Evolutionary conservation across 163 green algal genomes (phyloP).

Genomic region (Scenedesmus sp.): DNA sequence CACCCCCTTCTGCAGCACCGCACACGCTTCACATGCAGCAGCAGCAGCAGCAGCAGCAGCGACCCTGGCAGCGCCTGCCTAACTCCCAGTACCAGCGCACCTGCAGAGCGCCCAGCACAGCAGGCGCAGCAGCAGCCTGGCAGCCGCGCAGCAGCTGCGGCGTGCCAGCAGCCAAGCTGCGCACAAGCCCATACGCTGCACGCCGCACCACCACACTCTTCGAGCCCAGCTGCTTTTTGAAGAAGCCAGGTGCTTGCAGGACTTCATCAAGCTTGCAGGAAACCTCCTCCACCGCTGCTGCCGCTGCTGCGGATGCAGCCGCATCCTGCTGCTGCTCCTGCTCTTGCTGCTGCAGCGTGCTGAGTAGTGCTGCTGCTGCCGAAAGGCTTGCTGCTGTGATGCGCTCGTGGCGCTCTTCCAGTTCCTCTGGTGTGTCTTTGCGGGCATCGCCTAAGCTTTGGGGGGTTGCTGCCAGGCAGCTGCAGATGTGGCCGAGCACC

Average conservation of each 20-base stretch:
- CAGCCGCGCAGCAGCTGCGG: not conserved
- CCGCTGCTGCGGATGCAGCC: conserved; percentile 32
- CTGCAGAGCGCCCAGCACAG: conserved; percentile 62
- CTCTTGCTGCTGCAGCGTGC: conserved; percentile 25
- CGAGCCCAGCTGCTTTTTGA: conserved; percentile 60
- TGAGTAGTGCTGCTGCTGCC: conserved; percentile 65
- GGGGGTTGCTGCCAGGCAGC: conserved; percentile 66
- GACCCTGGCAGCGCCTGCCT: too few relatives aligned
- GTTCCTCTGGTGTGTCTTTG: conserved; percentile 78
- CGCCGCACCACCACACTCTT: conserved; percentile 64
- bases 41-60: not conserved
- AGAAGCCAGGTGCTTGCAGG: conserved; percentile 62
- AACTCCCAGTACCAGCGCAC: not conserved
- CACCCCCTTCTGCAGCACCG: not conserved
- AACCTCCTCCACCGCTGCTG: conserved; percentile 42
- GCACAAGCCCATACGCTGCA: conserved; percentile 59
- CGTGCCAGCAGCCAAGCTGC: not conserved
- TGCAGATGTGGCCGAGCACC: conserved; percentile 70
- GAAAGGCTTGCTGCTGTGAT: conserved; percentile 66
- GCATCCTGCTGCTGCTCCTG: conserved; percentile 22
- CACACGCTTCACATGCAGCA: not conserved
- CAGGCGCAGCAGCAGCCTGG: conserved; percentile 48
- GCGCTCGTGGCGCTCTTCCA: conserved; percentile 78
- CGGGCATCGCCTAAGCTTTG: conserved; percentile 73
- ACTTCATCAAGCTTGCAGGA: conserved; percentile 19